Conservation (phyloP, 2,329 filamentous ascomycete genomes). For the Lecanicillium sp. region DNA sequence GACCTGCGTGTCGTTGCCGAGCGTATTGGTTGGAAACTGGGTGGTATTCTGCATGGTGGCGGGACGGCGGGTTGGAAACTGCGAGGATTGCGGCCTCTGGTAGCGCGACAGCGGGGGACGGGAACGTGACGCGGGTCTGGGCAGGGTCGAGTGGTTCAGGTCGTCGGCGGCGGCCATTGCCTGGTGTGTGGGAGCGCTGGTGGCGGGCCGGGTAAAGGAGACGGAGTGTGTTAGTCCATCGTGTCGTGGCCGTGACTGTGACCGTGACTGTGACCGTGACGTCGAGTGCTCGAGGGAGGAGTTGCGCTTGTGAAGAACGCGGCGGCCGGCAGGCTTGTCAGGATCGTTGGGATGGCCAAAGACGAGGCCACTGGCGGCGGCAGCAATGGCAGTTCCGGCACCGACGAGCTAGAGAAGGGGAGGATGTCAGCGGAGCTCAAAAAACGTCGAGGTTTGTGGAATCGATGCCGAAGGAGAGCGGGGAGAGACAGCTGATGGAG, state of each 20-base stretch:
- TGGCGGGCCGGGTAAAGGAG: conserved; percentile 2
- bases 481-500: no score
- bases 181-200: not conserved
- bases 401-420: conserved; percentile 47
- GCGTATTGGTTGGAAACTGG: not conserved
- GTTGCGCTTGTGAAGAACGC: conserved; percentile 14
- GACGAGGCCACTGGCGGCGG: conserved; percentile 52
- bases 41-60: conserved; percentile 18
- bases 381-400: conserved; percentile 55
- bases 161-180: conserved; percentile 5
- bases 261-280: not conserved
- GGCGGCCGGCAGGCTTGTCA: conserved; percentile 25
- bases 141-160: conserved; percentile 16
- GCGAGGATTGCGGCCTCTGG: conserved; percentile 33
- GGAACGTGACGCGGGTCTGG: conserved; percentile 27
- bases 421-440: conserved; percentile 7
- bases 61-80: conserved; percentile 21
- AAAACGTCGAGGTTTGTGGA: not conserved
- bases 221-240: conserved; percentile 4
- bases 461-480: not conserved
- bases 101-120: conserved; percentile 33
- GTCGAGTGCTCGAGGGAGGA: conserved; percentile 15
- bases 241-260: no score
- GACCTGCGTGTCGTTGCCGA: not conserved
- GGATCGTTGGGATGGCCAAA: conserved; percentile 50